phyloP scores from a whole-genome alignment of 176 grass and related monocot genomes.

The Carex scoparia region DNA sequence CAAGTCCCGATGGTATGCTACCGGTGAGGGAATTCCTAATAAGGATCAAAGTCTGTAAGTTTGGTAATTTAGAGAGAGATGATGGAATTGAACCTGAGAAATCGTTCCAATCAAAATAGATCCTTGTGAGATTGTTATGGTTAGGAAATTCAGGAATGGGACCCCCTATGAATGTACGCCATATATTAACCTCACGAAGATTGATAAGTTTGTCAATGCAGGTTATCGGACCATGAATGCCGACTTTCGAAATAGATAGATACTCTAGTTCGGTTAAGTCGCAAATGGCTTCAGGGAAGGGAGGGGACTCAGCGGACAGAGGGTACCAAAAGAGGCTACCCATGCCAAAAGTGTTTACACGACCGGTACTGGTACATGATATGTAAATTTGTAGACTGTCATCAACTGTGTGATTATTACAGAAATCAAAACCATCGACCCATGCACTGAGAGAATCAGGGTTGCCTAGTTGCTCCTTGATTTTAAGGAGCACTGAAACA shows the following conservation, averaged over 20 bases:
- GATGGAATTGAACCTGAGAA: not conserved
- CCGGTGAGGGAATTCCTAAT: not conserved
- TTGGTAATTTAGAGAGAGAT: not conserved
- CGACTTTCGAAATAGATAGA: not conserved
- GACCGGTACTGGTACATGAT: not conserved
- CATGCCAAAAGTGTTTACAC: not conserved
- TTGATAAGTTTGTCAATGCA: constrained; percentile 3
- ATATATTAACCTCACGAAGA: not conserved
- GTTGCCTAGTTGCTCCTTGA: not conserved
- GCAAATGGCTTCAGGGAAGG: not conserved
- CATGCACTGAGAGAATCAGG: not conserved
- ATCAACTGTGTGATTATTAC: not conserved
- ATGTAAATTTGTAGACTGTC: not conserved
- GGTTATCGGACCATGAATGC: not conserved
- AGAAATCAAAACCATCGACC: not conserved
- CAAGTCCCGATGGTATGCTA: not conserved
- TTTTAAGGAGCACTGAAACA: not conserved
- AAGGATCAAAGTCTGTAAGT: not conserved
- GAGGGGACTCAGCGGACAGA: not conserved
- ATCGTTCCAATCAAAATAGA: not conserved
- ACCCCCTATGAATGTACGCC: not conserved
- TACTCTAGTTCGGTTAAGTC: not conserved
- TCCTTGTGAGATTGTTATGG: not conserved
- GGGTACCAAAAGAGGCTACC: not conserved
- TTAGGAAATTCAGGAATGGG: not conserved